phyloP scores from a whole-genome alignment of 345 rosid species.

The Brassica carinata region DNA sequence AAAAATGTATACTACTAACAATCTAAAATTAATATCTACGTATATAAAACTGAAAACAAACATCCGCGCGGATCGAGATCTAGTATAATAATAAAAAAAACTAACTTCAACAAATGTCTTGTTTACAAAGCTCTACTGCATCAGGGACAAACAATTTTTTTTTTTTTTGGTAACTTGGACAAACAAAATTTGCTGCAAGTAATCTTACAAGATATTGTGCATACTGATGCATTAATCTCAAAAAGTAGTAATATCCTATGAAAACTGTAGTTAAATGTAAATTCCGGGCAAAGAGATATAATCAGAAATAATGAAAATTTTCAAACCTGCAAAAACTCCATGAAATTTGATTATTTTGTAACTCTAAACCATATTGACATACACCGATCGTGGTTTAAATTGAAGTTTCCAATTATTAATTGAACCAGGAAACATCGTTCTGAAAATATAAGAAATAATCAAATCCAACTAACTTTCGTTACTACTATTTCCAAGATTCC shows the following conservation, averaged over 20 bases:
- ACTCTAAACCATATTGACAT: background rate
- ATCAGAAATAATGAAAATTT: background rate
- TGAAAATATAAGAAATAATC: background rate
- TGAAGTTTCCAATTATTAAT: background rate
- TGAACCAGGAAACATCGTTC: background rate
- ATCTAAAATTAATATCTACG: no score
- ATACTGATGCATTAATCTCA: background rate
- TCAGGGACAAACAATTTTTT: background rate
- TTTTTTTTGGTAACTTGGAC: no score
- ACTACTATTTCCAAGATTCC: background rate
- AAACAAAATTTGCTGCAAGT: background rate
- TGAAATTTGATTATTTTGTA: background rate
- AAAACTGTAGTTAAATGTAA: background rate
- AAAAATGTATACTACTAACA: no score
- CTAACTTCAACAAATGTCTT: background rate
- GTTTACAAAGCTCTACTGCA: background rate
- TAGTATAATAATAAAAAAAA: slow-evolving; percentile 20
- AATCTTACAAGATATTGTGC: background rate
- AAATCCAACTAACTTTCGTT: background rate
- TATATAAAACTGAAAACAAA: no score
- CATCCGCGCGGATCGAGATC: no score
- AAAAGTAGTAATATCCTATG: background rate
- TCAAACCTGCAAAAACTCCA: background rate
- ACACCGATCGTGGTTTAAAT: no score
- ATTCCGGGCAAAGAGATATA: background rate